Conservation (phyloP, 768 basidiomycete species). For the Mycena vulgaris region DNA sequence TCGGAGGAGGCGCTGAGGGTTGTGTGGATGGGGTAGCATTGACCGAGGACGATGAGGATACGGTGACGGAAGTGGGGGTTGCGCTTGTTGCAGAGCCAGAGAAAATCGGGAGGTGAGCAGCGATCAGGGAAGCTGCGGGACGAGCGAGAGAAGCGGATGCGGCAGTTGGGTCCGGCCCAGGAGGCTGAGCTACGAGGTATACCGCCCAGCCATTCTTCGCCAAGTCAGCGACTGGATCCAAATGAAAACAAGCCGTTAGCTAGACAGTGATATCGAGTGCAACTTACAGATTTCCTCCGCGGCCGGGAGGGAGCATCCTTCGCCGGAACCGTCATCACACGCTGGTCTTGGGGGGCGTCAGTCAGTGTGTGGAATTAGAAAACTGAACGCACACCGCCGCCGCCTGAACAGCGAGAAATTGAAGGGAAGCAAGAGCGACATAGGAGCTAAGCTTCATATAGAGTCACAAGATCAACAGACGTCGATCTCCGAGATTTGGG, state of each 20-base stretch:
- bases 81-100: too few species aligned
- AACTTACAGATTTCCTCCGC: conserved; percentile 24
- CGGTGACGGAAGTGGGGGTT: too few species aligned
- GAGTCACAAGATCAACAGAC: not conserved
- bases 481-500: too few species aligned
- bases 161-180: not conserved
- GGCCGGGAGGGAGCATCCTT: conserved; percentile 12
- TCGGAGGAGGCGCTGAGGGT: too few species aligned
- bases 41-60: too few species aligned
- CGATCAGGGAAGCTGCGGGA: not conserved
- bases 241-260: not conserved
- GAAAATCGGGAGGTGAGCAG: not conserved
- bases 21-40: too few species aligned
- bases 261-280: not conserved
- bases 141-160: not conserved
- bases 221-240: conserved; percentile 11
- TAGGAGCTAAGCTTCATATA: not conserved
- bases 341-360: not conserved
- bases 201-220: conserved; percentile 23
- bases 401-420: conserved; percentile 8
- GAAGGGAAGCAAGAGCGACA: conserved; percentile 1
- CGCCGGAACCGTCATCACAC: conserved; percentile 7
- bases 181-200: conserved; percentile 11
- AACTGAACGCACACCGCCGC: not conserved
- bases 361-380: not conserved